Base-by-base conservation (phyloP, 2,329 filamentous ascomycete species). In the Ophiostoma populinum region DNA sequence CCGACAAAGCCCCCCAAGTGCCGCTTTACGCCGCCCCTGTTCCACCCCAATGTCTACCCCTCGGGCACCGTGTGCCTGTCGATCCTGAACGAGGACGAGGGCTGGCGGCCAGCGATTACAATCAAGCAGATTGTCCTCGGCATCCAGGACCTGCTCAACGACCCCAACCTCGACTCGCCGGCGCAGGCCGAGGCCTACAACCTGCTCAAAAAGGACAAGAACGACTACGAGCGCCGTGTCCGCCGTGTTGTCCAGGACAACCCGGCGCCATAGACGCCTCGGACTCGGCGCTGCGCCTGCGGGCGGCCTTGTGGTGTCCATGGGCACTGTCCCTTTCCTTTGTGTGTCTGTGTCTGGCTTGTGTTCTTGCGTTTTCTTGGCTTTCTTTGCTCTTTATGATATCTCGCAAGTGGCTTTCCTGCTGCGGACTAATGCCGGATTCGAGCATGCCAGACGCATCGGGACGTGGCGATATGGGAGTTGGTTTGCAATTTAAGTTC, bases 1-100 rank as follows among this genome's bases (percentile, higher is more conserved):
- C 90, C 90, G 12, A 98, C 92, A 34, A 98, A 98, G 58, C 90
- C 90, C 21, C 90, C 90, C 2, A 98, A 98, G 61, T 98, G 90
- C 75, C 94, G 93, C 69, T 98, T 98, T 52, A 72, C 78, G 0
- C 90, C 90, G 10, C 87, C 90, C 16, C 73, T 98, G 26, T 98
- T 98, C 62, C 90, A 98, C 52, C 90, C 90, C 1, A 98, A 98
- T 55, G 90, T 98, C 46, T 98, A 98, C 54, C 90, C 90, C 0
- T 95, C 87, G 1, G 92, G 90, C 46, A 98, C 90, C 32, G 90
- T 98, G 42, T 98, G 90, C 53, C 69, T 98, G 16, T 93, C 83
- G 19, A 98, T 98, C 46, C 61, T 98, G 45, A 98, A 95, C 59
- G 92, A 98, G 55, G 90, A 98, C 49, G 90, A 98, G 55, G 86